Evolutionary conservation across 495 filamentous ascomycete species (phyloP).

Genomic region (Filosporella fistucella): DNA sequence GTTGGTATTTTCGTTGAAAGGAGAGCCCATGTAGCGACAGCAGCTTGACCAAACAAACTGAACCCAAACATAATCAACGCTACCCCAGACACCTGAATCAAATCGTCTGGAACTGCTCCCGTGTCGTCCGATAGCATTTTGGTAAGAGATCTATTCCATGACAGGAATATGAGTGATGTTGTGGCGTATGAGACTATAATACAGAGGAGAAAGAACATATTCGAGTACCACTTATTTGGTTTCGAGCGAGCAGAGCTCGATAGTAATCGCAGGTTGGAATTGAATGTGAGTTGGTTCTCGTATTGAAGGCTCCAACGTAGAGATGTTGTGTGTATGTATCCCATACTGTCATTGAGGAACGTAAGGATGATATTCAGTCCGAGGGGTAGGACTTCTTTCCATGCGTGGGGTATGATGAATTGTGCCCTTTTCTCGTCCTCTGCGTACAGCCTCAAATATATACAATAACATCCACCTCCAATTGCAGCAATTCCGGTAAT

Average conservation of each 20-base stretch:
- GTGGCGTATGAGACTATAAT: conserved; percentile 33
- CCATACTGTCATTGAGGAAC: conserved; percentile 11
- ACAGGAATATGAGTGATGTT: conserved; percentile 33
- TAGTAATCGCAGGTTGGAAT: conserved; percentile 17
- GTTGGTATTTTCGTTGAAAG: conserved; percentile 25
- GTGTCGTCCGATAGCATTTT: conserved; percentile 1
- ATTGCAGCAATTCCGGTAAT: conserved; percentile 5
- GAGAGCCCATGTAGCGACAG: conserved; percentile 32
- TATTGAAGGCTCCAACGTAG: conserved; percentile 13
- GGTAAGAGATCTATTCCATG: conserved; percentile 24
- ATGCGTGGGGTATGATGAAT: conserved; percentile 19
- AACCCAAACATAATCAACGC: conserved; percentile 30
- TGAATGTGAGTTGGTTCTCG: conserved; percentile 17
- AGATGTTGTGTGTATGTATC: conserved; percentile 13
- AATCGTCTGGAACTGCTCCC: conserved; percentile 12
- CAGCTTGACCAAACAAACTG: conserved; percentile 30
- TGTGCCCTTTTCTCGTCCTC: neutral
- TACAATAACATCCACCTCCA: conserved; percentile 7
- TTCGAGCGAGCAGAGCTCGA: conserved; percentile 6
- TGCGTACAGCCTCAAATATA: neutral
- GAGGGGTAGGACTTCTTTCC: conserved; percentile 13
- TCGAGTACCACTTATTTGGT: conserved; percentile 23
- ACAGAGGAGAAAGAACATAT: conserved; percentile 24
- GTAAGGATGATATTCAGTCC: conserved; percentile 16
- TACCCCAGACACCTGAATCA: conserved; percentile 27